Evolutionary conservation across 139 green algal genomes (phyloP).

Genomic region (Ettlia oleoabundans): DNA sequence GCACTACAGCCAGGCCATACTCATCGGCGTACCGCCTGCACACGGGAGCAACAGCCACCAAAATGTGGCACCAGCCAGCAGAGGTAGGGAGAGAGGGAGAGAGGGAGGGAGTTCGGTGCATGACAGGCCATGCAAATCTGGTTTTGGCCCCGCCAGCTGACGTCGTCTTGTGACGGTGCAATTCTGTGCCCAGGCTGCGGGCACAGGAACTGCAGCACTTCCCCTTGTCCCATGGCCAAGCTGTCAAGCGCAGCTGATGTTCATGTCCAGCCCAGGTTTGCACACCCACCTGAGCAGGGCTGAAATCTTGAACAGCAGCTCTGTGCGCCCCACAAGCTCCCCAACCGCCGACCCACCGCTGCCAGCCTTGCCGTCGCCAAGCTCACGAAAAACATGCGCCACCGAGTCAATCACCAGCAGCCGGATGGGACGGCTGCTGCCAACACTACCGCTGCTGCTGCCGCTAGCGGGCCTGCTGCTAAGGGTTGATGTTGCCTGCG

Average conservation of each 20-base stretch:
- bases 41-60: no score
- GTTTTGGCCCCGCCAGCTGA: no score
- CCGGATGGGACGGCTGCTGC: constrained; percentile 34
- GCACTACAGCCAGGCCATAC: constrained; percentile 66
- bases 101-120: no score
- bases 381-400: constrained; percentile 70
- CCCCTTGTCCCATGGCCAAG: no score
- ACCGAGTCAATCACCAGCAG: constrained; percentile 84
- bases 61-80: no score
- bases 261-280: no score
- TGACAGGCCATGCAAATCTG: no score
- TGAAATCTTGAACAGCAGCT: constrained; percentile 65
- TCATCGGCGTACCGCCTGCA: constrained; percentile 49
- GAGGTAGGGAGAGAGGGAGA: no score
- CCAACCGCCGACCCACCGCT: not conserved
- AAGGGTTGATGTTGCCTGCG: not conserved
- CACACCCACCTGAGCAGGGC: constrained; percentile 50
- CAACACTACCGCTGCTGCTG: not conserved
- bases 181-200: no score
- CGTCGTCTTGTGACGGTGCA: no score
- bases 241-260: no score
- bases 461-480: not conserved
- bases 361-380: not conserved
- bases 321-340: constrained; percentile 56
- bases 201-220: no score